Percentiles rank a stretch among this genome's conserved stretches.
Evolutionary conservation across 257 asterid genomes (phyloP).

Genomic region (Hygrophila difformis): DNA sequence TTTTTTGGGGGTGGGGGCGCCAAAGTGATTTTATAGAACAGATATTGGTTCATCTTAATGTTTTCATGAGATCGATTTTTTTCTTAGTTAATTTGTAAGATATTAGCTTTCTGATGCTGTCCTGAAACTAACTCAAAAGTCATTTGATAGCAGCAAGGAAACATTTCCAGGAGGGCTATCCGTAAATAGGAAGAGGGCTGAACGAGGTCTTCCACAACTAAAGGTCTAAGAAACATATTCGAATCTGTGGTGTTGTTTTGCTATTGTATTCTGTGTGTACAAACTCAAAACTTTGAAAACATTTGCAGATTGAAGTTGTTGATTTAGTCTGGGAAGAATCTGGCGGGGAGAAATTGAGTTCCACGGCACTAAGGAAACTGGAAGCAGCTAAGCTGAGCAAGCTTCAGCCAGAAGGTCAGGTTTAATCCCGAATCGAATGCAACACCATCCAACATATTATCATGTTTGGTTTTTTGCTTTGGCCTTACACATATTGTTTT

Average conservation of each 20-base stretch:
- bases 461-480: background rate
- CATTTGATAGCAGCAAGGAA: constrained; percentile 61
- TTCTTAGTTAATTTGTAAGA: background rate
- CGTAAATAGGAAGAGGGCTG: constrained; percentile 77
- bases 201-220: constrained; percentile 62
- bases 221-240: constrained; percentile 31
- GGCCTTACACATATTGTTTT: background rate
- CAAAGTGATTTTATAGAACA: too few species aligned
- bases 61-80: too few species aligned
- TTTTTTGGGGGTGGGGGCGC: too few species aligned
- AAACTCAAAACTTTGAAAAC: background rate
- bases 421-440: constrained; percentile 7
- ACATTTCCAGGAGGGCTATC: constrained; percentile 77
- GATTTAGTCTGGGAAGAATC: constrained; percentile 71
- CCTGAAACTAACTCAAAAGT: constrained; percentile 16
- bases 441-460: too few species aligned
- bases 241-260: background rate
- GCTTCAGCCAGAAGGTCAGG: constrained; percentile 25
- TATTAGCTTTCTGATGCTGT: background rate
- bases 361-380: constrained; percentile 58
- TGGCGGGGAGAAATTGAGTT: constrained; percentile 63
- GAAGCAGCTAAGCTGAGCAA: constrained; percentile 58
- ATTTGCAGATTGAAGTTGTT: constrained; percentile 70
- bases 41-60: too few species aligned
- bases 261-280: background rate